These are phyloP conservation scores for Nannizzia gypsea DNA, from an alignment of 2,329 filamentous ascomycete genomes.

Conservation along the genomic window DNA sequence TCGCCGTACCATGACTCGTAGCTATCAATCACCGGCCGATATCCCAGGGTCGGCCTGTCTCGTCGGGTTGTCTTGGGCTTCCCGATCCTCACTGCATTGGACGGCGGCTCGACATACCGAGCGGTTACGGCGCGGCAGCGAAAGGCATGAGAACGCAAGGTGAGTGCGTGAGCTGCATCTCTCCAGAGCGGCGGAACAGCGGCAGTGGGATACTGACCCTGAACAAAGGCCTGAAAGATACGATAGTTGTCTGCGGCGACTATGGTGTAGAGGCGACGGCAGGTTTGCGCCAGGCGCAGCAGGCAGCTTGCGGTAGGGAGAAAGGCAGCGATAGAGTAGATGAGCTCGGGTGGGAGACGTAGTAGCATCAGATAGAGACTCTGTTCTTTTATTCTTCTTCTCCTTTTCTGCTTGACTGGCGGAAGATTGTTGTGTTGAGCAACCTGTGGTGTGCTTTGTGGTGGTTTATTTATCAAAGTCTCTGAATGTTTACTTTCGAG, in stretches of 20 bases:
- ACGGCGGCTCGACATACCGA: slow-evolving; percentile 39
- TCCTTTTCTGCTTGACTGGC: not conserved
- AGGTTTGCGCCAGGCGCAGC: slow-evolving; percentile 35
- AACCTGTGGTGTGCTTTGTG: too few relatives aligned
- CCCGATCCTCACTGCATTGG: slow-evolving; percentile 31
- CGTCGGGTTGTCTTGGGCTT: slow-evolving; percentile 26
- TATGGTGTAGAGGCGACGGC: slow-evolving; percentile 34
- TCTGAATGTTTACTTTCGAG: too few relatives aligned
- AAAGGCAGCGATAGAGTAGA: slow-evolving; percentile 31
- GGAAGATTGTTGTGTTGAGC: too few relatives aligned
- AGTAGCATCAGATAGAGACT: slow-evolving; percentile 20
- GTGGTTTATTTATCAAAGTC: too few relatives aligned
- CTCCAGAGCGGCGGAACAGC: slow-evolving; percentile 34
- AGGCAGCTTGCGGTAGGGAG: slow-evolving; percentile 38
- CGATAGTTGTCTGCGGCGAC: slow-evolving; percentile 39
- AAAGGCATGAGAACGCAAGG: slow-evolving; percentile 46
- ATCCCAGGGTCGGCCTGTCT: slow-evolving; percentile 45
- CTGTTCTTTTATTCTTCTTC: not conserved
- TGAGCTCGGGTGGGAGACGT: slow-evolving; percentile 33
- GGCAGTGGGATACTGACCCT: slow-evolving; percentile 38
- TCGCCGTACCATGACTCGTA: slow-evolving; percentile 41
- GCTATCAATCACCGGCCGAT: slow-evolving; percentile 47
- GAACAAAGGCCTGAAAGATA: slow-evolving; percentile 36
- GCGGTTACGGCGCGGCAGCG: slow-evolving; percentile 46
- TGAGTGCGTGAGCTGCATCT: slow-evolving; percentile 43